Base-by-base conservation (phyloP, 306 rosid species). In the Morella rubra region DNA sequence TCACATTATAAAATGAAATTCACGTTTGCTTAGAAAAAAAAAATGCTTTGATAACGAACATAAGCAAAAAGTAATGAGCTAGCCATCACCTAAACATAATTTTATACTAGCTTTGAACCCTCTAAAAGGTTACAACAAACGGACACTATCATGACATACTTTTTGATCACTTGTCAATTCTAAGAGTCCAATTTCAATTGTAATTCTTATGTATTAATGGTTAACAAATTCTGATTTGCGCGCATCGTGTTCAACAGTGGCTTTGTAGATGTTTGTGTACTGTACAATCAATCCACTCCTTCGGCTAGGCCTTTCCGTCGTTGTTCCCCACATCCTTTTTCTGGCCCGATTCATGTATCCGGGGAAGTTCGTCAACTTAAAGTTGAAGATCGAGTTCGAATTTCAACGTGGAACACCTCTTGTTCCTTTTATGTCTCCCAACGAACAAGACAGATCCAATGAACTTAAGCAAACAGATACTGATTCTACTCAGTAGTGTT, bases 401-500 rank as follows among this genome's bases (percentile, higher is more conserved):
- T 47, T 47, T 47, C 52, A 47, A 47, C 15, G 15, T 47, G 52
- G 52, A 47, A 47, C 7, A 6, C 16, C 61, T 55, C 16, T 18
- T 55, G 13, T 47, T 19, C 16, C 61, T 55, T n/a, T 55, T 55
- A 47, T 47, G 13, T 3, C 52, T 14, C 52, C 14, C 52, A 47
- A 47, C 7, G 83, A 74, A 71, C 56, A 32, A 11, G 75, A 67
- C 41, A 40, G 71, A 58, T 68, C 66, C 82, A 76, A 40, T 65
- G 81, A 47, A 84, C 80, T 42, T 24, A 9, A 73, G 22, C 58
- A 55, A 73, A 62, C 5, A 2, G 14, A 80, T 44, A 59, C 77
- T n/a, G 77, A 60, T 76, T 76, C 58, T 69, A 80, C 80, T 4
- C 59, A 75, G 42, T 73, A 73, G 61, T 77, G 80, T 69, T 10